These are phyloP conservation scores for Claviceps pazoutovae DNA, from an alignment of 2,329 filamentous ascomycete species.

Conservation along the genomic window DNA sequence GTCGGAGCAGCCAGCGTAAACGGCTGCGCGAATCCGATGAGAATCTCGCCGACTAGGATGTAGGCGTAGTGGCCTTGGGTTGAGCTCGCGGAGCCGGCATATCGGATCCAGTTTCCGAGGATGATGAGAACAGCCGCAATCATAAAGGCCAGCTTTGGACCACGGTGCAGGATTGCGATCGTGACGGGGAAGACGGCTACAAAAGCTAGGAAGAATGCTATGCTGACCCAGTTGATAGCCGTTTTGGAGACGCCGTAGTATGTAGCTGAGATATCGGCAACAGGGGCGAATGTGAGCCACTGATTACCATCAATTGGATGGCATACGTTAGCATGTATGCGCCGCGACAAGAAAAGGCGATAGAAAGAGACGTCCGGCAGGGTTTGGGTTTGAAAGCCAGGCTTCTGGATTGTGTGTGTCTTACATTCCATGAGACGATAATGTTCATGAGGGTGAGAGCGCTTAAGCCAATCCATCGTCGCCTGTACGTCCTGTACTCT, in stretches of 20 bases:
- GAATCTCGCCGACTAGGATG: constrained; percentile 81
- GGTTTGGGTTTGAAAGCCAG: not conserved
- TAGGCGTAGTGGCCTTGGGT: constrained; percentile 53
- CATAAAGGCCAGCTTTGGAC: constrained; percentile 67
- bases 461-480: constrained; percentile 75
- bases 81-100: constrained; percentile 48
- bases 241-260: constrained; percentile 67
- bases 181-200: constrained; percentile 55
- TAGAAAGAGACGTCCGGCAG: not conserved
- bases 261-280: constrained; percentile 56
- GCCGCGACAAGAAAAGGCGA: not conserved
- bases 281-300: constrained; percentile 88
- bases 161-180: constrained; percentile 66
- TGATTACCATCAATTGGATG: constrained; percentile 4
- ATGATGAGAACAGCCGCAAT: constrained; percentile 59
- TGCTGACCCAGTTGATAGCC: constrained; percentile 86
- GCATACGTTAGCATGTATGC: not conserved
- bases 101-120: constrained; percentile 82
- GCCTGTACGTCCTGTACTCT: constrained; percentile 51
- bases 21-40: constrained; percentile 80
- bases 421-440: constrained; percentile 87
- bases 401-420: constrained; percentile 16
- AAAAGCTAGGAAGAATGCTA: constrained; percentile 76
- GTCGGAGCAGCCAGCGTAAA: constrained; percentile 86
- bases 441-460: constrained; percentile 83